Percentiles rank a stretch among this genome's conserved stretches.
These are phyloP conservation scores for Neocallimastix lanati DNA, from an alignment of 192 early-diverging fungal species.

Conservation along the genomic window DNA sequence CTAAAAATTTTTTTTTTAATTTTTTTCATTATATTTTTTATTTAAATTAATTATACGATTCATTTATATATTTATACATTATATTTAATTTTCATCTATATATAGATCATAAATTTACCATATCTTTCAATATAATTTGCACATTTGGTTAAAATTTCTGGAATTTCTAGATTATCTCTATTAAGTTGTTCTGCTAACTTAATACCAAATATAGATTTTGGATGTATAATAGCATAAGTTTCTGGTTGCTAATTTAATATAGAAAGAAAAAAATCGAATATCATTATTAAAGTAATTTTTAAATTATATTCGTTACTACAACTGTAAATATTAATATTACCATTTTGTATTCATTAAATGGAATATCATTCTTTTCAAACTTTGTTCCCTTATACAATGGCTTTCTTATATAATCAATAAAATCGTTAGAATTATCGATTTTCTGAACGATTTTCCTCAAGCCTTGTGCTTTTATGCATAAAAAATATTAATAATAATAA, in stretches of 20 bases:
- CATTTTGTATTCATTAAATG: not conserved
- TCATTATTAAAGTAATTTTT: too few relatives aligned
- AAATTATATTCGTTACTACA: too few relatives aligned
- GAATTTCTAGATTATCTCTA: slow-evolving; percentile 52
- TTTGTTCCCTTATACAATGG: not conserved
- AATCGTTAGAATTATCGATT: not conserved
- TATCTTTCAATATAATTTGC: slow-evolving; percentile 60
- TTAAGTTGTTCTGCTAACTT: slow-evolving; percentile 45
- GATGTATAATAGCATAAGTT: slow-evolving; percentile 31
- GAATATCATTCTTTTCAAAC: not conserved
- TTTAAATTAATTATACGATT: too few relatives aligned
- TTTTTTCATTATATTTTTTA: too few relatives aligned
- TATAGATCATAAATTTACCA: too few relatives aligned
- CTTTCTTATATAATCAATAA: not conserved
- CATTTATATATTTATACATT: too few relatives aligned
- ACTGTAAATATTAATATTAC: not conserved
- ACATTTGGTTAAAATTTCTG: slow-evolving; percentile 60
- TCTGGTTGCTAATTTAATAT: not conserved
- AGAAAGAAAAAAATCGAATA: too few relatives aligned
- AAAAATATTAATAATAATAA: not conserved
- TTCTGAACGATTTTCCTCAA: not conserved
- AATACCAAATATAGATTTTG: slow-evolving; percentile 65
- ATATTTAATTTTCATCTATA: too few relatives aligned
- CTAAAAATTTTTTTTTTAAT: too few relatives aligned
- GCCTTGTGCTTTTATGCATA: not conserved